Base-by-base conservation (phyloP, 2,329 filamentous ascomycete genomes). In the Fusarium newnesense region DNA sequence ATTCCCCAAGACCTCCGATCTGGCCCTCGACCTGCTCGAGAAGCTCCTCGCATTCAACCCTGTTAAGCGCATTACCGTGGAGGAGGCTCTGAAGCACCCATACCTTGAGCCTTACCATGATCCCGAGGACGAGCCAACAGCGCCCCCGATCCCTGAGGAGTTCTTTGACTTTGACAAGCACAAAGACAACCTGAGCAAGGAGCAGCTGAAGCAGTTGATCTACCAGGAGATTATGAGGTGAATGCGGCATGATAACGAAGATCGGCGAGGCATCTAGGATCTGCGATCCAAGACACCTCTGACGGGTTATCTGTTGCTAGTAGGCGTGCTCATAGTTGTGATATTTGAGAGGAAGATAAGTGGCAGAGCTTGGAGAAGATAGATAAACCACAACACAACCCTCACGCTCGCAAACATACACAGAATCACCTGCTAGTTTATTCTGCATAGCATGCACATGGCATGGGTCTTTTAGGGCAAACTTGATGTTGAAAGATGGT, bases 111-210 rank as follows among this genome's bases (percentile, higher is more conserved):
- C 96, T 10, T 99, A 99, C 84, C 96, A 99, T 83, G 96, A 99
- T 82, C 96, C 96, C 11, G 96, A 98, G 81, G 96, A 99, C 81
- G 96, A 99, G 88, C 96, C 96, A 56, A 98, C 94, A 18, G 96
- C 96, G 24, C 94, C 95, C 47, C 95, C 96, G 28, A 99, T 99
- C 79, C 96, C 96, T 28, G 96, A 98, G 83, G 96, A 97, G 83
- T 99, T 99, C 88, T 99, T 99, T 82, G 96, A 99, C 84, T 99
- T 99, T 83, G 96, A 99, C 85, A 98, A 98, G 89, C 97, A 98
- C 88, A 99, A 99, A 91, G 96, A 99, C 83, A 96, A 93, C 79
- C 85, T 99, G 80, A 98, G 93, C 87, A 99, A 99, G 86, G 96
- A 99, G 86, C 95, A 99, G 85, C 85, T 99, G 83, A 98, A 98